Base-by-base conservation (phyloP, 2,329 filamentous ascomycete species). In the Aspergillus alliaceus region DNA sequence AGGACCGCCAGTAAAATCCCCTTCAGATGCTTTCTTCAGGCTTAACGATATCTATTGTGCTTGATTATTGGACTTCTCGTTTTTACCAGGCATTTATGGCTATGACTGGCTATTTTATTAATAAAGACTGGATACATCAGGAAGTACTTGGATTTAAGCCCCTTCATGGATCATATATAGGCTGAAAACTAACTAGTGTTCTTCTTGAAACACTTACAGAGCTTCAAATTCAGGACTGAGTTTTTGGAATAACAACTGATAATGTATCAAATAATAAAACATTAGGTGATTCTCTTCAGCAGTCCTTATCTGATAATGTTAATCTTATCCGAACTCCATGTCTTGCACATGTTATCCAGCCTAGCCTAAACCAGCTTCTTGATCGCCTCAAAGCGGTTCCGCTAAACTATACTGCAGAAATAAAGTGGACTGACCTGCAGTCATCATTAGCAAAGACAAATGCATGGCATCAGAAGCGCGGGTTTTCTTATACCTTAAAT, bases 351-450 rank as follows among this genome's bases (percentile, higher is more conserved):
- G 18, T 62, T 59, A 59, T 62, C 42, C 35, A 62, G 37, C 53
- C 59, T 7, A 59, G 47, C 29, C 34, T 61, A 2, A 59, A 59
- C 12, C 24, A 61, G 54, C 59, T 57, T 51, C 59, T 62, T 59
- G 51, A 51, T 48, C 24, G 31, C 14, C 51, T 59, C 4, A 53
- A 59, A 40, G 51, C 54, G 18, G 31, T 37, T 22, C 51, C 51
- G 55, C 49, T 47, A 14, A 61, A 56, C 47, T n/a, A 56, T 32
- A 47, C 24, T 5, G 22, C 51, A 48, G 40, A 56, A 11, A 51
- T 39, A 15, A 48, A 51, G 32, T 56, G 24, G 22, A 51, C 53
- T 24, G 39, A 53, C 7, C 12, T 3, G 39, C 22, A 42, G 25
- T 14, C 37, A 20, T 12, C 18, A 42, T 6, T 20, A 51, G 52